Conservation (phyloP, 108 stramenopile species). For the Bacterosira constricta region DNA sequence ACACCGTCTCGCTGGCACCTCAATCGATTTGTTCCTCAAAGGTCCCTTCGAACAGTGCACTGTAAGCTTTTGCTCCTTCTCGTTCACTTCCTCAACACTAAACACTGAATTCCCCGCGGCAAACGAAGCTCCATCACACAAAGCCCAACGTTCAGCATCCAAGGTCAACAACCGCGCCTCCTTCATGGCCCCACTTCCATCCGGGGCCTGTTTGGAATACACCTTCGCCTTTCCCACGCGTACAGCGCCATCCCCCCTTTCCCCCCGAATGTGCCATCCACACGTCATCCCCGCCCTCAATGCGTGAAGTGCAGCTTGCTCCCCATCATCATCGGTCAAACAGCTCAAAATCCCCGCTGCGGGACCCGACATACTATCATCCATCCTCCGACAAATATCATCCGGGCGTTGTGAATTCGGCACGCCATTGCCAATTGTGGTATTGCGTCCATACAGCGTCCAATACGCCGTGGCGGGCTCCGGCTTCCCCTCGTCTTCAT, state of each 20-base stretch:
- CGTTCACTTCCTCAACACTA: slow-evolving; percentile 85
- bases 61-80: slow-evolving; percentile 81
- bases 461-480: slow-evolving; percentile 90
- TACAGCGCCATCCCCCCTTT: slow-evolving; percentile 87
- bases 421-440: slow-evolving; percentile 88
- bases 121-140: slow-evolving; percentile 85
- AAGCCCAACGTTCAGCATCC: slow-evolving; percentile 88
- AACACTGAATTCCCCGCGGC: slow-evolving; percentile 91
- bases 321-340: slow-evolving; percentile 77
- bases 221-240: slow-evolving; percentile 89
- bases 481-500: slow-evolving; percentile 92
- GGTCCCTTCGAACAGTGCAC: slow-evolving; percentile 91
- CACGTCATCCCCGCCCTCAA: slow-evolving; percentile 81
- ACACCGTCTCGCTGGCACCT: slow-evolving; percentile 71
- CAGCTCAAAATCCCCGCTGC: slow-evolving; percentile 76
- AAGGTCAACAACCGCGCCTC: slow-evolving; percentile 81
- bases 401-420: slow-evolving; percentile 76
- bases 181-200: slow-evolving; percentile 48
- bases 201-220: slow-evolving; percentile 40
- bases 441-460: slow-evolving; percentile 80
- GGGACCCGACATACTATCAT: slow-evolving; percentile 88
- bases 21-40: slow-evolving; percentile 85
- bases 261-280: slow-evolving; percentile 88
- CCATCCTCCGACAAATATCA: slow-evolving; percentile 89
- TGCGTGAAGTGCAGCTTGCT: slow-evolving; percentile 75